Conservation (phyloP, 805 yeast genomes). For the Lachancea kluyveri region DNA sequence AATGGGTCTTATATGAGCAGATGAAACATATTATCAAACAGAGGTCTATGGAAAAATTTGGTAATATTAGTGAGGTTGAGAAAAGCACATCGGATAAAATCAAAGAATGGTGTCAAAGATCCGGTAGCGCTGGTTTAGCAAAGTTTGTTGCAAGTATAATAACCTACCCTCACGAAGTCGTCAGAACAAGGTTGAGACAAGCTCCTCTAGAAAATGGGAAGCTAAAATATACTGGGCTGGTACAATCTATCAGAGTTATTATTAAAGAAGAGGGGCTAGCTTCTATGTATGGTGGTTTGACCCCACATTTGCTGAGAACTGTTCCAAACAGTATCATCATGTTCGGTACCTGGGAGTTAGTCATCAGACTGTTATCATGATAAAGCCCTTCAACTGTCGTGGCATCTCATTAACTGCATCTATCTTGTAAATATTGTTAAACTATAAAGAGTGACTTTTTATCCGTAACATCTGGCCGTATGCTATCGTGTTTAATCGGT, state of each 20-base stretch:
- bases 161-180: conserved; percentile 96
- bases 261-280: conserved; percentile 87
- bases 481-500: conserved; percentile 1
- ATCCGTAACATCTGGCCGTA: neutral
- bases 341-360: conserved; percentile 98
- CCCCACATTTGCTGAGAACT: conserved; percentile 93
- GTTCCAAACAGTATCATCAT: conserved; percentile 97
- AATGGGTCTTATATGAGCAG: conserved; percentile 95
- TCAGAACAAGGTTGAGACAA: conserved; percentile 91
- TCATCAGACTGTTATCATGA: conserved; percentile 50
- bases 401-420: neutral
- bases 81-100: conserved; percentile 52
- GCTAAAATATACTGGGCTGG: conserved; percentile 82
- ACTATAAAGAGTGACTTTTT: neutral
- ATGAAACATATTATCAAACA: conserved; percentile 68
- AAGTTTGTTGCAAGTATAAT: conserved; percentile 87
- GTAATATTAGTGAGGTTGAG: conserved; percentile 29
- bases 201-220: conserved; percentile 78
- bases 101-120: conserved; percentile 89
- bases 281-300: conserved; percentile 94
- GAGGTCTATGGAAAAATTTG: conserved; percentile 37
- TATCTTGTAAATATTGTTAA: conserved; percentile 9
- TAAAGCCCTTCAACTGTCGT: neutral
- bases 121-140: conserved; percentile 97
- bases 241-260: conserved; percentile 82